Conservation (phyloP, 1,139 yeast species). For the Hanseniaspora sp. region DNA sequence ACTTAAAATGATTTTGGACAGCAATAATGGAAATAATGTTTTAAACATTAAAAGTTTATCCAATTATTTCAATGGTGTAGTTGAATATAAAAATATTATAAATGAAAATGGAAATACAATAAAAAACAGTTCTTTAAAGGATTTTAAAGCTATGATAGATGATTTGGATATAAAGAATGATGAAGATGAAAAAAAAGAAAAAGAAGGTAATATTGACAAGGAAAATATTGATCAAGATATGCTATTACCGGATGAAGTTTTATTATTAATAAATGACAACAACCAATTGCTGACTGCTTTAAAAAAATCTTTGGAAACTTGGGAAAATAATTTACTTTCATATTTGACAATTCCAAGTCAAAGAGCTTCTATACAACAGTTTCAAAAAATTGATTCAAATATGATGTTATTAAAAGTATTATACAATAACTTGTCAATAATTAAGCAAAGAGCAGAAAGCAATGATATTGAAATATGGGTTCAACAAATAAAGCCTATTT, state of each 20-base stretch:
- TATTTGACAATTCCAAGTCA: constrained; percentile 6
- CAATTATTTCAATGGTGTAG: neutral
- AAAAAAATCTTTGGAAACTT: constrained; percentile 5
- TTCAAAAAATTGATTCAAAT: constrained; percentile 4
- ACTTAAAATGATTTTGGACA: neutral
- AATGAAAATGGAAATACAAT: neutral
- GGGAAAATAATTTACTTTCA: constrained; percentile 10
- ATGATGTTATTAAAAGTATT: constrained; percentile 5
- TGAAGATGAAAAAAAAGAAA: neutral
- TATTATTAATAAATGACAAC: neutral
- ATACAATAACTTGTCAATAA: neutral
- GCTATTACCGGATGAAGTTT: neutral
- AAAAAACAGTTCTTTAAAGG: neutral
- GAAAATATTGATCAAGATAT: neutral
- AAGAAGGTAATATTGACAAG: neutral
- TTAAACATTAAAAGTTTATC: neutral
- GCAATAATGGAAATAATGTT: neutral
- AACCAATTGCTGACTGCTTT: neutral
- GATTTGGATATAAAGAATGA: neutral
- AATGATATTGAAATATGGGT: neutral
- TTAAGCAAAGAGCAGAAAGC: neutral
- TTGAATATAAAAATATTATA: neutral
- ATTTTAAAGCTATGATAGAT: neutral
- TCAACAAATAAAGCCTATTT: neutral
- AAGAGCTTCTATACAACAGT: constrained; percentile 7